phyloP scores from a whole-genome alignment of 805 yeast species.

The Kuraishia floccosa region DNA sequence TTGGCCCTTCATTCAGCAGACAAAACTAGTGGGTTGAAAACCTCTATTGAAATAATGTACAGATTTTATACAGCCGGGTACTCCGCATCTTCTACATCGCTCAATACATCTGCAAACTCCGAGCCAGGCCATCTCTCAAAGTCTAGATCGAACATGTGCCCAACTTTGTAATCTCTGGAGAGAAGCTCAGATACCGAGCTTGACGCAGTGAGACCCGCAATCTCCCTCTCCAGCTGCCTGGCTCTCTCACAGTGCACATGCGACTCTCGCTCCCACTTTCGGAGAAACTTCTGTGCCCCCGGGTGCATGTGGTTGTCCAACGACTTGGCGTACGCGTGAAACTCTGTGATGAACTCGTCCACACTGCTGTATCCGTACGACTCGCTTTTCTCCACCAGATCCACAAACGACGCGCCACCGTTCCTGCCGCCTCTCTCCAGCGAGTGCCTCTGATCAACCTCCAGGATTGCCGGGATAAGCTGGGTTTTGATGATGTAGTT shows the following conservation, averaged over 20 bases:
- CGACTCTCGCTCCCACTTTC: conserved; percentile 2
- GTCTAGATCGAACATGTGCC: too few relatives aligned
- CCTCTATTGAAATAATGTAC: too few relatives aligned
- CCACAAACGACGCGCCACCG: background rate
- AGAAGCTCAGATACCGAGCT: too few relatives aligned
- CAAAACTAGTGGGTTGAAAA: too few relatives aligned
- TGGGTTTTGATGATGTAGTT: conserved; percentile 9
- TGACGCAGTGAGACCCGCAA: background rate
- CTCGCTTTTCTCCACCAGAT: conserved; percentile 8
- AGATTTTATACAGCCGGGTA: too few relatives aligned
- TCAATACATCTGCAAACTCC: too few relatives aligned
- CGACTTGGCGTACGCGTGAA: conserved; percentile 13
- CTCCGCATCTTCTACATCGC: too few relatives aligned
- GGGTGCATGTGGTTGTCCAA: background rate
- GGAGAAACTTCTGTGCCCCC: conserved; percentile 1
- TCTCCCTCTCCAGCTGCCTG: background rate
- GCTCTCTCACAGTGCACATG: background rate
- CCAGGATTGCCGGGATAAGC: conserved; percentile 12
- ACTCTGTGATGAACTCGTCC: conserved; percentile 16
- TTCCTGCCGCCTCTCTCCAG: conserved; percentile 8
- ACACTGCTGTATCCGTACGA: conserved; percentile 16
- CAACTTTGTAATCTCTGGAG: too few relatives aligned
- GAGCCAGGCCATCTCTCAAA: too few relatives aligned
- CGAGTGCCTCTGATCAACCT: conserved; percentile 14
- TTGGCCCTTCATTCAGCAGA: too few relatives aligned